phyloP scores from a whole-genome alignment of 140 eudicot genomes.

The Stevia rebaudiana region DNA sequence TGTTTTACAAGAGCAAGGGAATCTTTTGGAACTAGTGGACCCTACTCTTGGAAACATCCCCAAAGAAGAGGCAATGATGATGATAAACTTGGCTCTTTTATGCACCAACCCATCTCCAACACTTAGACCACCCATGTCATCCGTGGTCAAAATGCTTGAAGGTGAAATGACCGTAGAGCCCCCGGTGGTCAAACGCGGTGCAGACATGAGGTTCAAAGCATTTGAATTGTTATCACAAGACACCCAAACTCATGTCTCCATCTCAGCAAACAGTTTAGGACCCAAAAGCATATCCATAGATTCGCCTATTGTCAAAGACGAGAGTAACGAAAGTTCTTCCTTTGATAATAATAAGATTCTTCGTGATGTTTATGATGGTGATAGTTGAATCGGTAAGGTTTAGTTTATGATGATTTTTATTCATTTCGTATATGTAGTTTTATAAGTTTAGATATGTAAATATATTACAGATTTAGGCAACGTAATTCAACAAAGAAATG shows the following conservation, averaged over 20 bases:
- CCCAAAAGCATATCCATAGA: slow-evolving; percentile 39
- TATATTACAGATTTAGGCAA: too few species aligned
- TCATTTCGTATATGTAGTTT: background rate
- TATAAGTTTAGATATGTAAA: too few species aligned
- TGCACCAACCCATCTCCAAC: slow-evolving; percentile 71
- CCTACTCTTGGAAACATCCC: slow-evolving; percentile 40
- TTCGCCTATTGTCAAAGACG: slow-evolving; percentile 33
- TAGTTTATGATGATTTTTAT: background rate
- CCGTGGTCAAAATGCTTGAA: slow-evolving; percentile 54
- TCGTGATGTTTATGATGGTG: slow-evolving; percentile 26
- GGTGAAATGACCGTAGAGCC: slow-evolving; percentile 39
- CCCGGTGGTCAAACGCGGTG: slow-evolving; percentile 11
- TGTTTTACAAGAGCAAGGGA: slow-evolving; percentile 57
- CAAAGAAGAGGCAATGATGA: slow-evolving; percentile 43
- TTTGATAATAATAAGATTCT: slow-evolving; percentile 28
- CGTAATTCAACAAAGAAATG: too few species aligned
- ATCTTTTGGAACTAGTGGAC: slow-evolving; percentile 58
- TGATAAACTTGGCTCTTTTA: slow-evolving; percentile 48
- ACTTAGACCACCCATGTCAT: slow-evolving; percentile 66
- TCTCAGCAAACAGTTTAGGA: slow-evolving; percentile 34
- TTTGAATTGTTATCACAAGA: slow-evolving; percentile 45
- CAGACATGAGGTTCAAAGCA: slow-evolving; percentile 44
- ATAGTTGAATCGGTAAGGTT: slow-evolving; percentile 4
- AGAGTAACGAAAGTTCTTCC: slow-evolving; percentile 1
- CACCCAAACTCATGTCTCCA: slow-evolving; percentile 32